Base-by-base conservation (phyloP, 495 filamentous ascomycete species). In the Sphaerosporella brunnea region DNA sequence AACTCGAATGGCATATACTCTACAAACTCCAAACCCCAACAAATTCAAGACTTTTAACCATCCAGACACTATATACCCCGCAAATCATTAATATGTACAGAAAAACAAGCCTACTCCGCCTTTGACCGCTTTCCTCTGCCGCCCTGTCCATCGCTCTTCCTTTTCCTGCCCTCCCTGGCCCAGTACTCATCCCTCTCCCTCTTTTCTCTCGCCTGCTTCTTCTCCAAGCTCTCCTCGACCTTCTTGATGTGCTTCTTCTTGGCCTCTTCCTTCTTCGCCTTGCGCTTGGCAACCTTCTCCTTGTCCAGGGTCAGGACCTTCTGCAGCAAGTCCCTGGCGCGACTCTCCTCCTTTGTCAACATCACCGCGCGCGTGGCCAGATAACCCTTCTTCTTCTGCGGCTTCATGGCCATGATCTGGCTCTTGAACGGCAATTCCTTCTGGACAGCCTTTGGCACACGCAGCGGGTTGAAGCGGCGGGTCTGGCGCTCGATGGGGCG, bases 341-440 rank as follows among this genome's bases (percentile, higher is more conserved):
- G 76, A 67, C 79, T 83, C 70, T 97, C 90, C 61, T 95, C 92
- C 32, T 66, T 66, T 4, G 62, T 59, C 2, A 84, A 63, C 48
- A 95, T 81, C 23, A 95, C 85, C 1, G 86, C 88, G 11, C 90
- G 79, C 69, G 93, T 92, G 68, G 88, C 82, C 72, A 92, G 68
- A 58, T 97, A 97, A 16, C 90, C 93, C 63, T 80, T 66, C 57
- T 79, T 79, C 62, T 73, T 77, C 65, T 80, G 83, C 32, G 76
- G 70, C 63, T 78, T 78, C 72, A 80, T 93, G 61, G 75, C 69
- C 36, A 77, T 71, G 60, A 93, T 85, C 64, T 97, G 92, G 9
- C 81, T 87, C 61, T 86, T 88, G 73, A 81, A 97, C 4, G 90
- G 90, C 1, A 97, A 75, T 0, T 84, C 77, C 9, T 82, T 77